phyloP scores from a whole-genome alignment of 768 basidiomycete species.

The Auricularia auricula-judae region DNA sequence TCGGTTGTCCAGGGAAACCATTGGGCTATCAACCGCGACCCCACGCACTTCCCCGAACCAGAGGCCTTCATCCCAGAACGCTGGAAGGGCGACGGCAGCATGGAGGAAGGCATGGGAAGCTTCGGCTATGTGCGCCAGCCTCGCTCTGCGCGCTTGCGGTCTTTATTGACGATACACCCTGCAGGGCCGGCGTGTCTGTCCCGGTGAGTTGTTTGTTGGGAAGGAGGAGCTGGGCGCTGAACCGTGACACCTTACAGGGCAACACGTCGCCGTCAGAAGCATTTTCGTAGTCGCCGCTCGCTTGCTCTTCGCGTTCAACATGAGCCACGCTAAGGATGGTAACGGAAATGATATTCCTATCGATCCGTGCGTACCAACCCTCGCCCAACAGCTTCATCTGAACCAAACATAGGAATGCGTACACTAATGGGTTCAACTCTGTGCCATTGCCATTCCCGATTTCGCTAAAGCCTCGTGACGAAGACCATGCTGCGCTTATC shows the following conservation, averaged over 20 bases:
- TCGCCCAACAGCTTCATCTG: constrained; percentile 1
- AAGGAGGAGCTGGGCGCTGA: constrained; percentile 39
- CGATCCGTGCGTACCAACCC: neutral
- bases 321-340: constrained; percentile 24
- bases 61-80: constrained; percentile 47
- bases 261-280: constrained; percentile 47
- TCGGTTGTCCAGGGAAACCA: constrained; percentile 27
- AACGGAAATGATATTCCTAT: neutral
- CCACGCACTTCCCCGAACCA: constrained; percentile 46
- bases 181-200: constrained; percentile 17
- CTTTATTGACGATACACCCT: too few species aligned
- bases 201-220: neutral
- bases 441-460: constrained; percentile 55
- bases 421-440: constrained; percentile 52
- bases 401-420: constrained; percentile 49
- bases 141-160: too few species aligned
- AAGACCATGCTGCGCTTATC: constrained; percentile 1
- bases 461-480: constrained; percentile 38
- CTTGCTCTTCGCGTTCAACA: constrained; percentile 53
- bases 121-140: constrained; percentile 39
- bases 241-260: constrained; percentile 25
- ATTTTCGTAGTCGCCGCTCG: constrained; percentile 56
- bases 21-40: constrained; percentile 47
- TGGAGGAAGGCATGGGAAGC: constrained; percentile 42
- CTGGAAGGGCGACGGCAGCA: constrained; percentile 35